A percentile compares a stretch with the other conserved stretches of the same genome.
Evolutionary conservation across 1,139 yeast genomes (phyloP).

Genomic region (Hyphopichia khmerensis): DNA sequence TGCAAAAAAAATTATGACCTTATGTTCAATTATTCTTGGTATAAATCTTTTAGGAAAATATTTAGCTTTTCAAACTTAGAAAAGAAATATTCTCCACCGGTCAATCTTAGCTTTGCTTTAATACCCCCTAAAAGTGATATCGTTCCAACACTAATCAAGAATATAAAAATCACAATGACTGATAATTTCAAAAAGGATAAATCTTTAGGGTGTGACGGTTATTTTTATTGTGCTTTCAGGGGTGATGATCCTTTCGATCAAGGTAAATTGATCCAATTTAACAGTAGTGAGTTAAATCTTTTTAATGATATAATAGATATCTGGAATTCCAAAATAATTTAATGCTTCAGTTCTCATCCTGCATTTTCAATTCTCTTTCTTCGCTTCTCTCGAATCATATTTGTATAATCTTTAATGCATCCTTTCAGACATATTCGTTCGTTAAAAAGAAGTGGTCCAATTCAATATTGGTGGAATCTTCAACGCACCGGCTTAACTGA

Average conservation of each 20-base stretch:
- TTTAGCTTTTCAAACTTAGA: neutral
- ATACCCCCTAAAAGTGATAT: neutral
- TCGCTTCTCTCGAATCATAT: no score
- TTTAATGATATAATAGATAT: neutral
- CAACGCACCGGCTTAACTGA: neutral
- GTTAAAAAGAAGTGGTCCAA: neutral
- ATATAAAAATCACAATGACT: neutral
- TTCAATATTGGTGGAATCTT: neutral
- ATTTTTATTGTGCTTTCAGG: conserved; percentile 1
- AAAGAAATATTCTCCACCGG: neutral
- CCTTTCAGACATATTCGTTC: neutral
- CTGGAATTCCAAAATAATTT: conserved; percentile 3
- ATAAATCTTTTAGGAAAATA: neutral
- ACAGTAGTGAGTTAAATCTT: neutral
- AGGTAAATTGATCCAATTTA: neutral
- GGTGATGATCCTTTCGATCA: neutral
- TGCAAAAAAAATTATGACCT: conserved; percentile 5
- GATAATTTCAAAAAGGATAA: conserved; percentile 2
- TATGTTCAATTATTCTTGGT: neutral
- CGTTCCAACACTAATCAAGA: neutral
- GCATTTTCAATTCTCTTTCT: no score
- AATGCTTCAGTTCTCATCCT: no score
- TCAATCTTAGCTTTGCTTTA: neutral
- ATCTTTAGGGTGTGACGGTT: conserved; percentile 1
- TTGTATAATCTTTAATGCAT: no score